Base-by-base conservation (phyloP, 306 rosid species). In the Vigna nakashimae region DNA sequence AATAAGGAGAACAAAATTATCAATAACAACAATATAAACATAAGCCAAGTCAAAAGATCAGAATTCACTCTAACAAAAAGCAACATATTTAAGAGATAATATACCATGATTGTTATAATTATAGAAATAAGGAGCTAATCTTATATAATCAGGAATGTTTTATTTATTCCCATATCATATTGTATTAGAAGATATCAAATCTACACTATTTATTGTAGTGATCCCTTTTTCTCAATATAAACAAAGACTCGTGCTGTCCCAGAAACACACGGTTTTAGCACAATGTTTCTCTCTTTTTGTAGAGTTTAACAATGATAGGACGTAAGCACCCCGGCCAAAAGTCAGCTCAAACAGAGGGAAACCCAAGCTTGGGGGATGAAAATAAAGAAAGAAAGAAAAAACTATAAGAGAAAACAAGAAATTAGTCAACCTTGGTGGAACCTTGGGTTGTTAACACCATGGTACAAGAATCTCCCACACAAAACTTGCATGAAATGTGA, bases 381-480 rank as follows among this genome's bases (percentile, higher is more conserved):
- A 32, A 17, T 2, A 6, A 17, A 13, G n/a, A 40, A 22, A 11
- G 4, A 40, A 15, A 11, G 5, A 32, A 59, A 13, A 9, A 22
- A 7, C n/a, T 40, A 45, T 14, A 28, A 52, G 13, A 18, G 67
- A 8, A 28, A 2, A 24, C 68, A 6, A 26, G 45, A 15, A 13
- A 71, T 14, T 40, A 9, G 22, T 13, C 32, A 18, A 94, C 97
- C 97, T 94, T 94, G n/a, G 98, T 94, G 52, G 97, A 94, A 71
- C 97, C 84, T 78, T 94, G 98, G 60, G 98, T 94, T n/a, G 97
- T 88, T 38, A 94, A 78, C 42, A 80, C 93, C 73, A 90, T 80
- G 58, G 92, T 88, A 86, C 95, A 88, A 65, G 78, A 82, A 75
- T 86, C 86, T 53, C 87, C 90, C 56, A 94, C 82, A 17, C 80